Base-by-base conservation (phyloP, 306 rosid species). In the Prunus armeniaca region DNA sequence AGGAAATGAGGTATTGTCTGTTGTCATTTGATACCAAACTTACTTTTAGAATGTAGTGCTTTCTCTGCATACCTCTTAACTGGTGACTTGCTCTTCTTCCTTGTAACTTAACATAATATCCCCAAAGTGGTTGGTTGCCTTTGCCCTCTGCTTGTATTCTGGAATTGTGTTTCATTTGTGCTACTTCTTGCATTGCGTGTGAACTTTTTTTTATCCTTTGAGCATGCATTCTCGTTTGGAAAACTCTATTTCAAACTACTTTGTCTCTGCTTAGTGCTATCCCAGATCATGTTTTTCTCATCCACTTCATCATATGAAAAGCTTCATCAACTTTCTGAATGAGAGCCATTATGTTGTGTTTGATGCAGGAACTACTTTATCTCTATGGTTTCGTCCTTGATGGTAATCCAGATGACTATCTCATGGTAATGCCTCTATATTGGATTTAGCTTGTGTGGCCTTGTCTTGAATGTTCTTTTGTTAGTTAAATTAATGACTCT, bases 341-440 rank as follows among this genome's bases (percentile, higher is more conserved):
- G n/a, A 15, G 69, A 72, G 80, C 12, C 67, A 24, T 51, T 70
- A 15, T 68, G 69, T 81, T 85, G 62, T 47, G 19, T 83, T 77
- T 82, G 65, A 62, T 82, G 87, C 91, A 95, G 99, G 99, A 92
- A 84, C 96, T 95, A 61, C 93, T 95, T 32, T 93, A 95, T 87
- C 84, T 92, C 47, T 92, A 95, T 75, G 99, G 97, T 57, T 95
- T 95, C 25, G 96, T 87, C 79, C 70, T 90, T 46, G 92, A 89
- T 77, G 85, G 82, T 74, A 92, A 92, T 89, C 92, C 92, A 52
- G 97, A 95, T 78, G 97, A 95, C 80, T 95, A 90, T 82, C 93
- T 95, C 81, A 95, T 95, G 99, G 99, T 95, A 95, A 84, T 72
- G 47, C 65, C 67, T 80, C 73, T 63, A 46, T 62, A 66, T 70